A percentile compares a stretch with the other conserved stretches of the same genome.
Conservation (phyloP, 2,329 filamentous ascomycete genomes). For the Fusarium dimerum region DNA sequence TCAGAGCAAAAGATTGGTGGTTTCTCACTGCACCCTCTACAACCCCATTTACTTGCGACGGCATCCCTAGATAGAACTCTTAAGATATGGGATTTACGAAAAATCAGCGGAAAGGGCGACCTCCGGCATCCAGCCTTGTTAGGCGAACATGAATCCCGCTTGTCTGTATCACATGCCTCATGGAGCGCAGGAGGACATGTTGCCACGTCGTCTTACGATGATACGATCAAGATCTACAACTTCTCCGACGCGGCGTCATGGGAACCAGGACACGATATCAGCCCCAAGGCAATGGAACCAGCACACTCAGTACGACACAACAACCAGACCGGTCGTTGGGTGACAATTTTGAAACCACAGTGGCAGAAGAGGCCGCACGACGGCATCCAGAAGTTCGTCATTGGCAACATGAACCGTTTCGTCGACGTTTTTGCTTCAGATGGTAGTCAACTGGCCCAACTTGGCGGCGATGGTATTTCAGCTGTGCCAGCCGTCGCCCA, state of each 20-base stretch:
- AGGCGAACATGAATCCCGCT: conserved; percentile 76
- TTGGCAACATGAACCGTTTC: conserved; percentile 97
- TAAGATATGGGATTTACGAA: conserved; percentile 90
- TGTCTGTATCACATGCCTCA: conserved; percentile 90
- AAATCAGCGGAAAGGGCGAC: conserved; percentile 66
- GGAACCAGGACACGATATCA: conserved; percentile 59
- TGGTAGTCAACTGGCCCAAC: conserved; percentile 84
- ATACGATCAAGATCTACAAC: conserved; percentile 90
- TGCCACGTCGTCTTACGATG: conserved; percentile 91
- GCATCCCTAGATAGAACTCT: conserved; percentile 87
- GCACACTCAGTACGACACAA: conserved; percentile 75
- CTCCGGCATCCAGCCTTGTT: conserved; percentile 66
- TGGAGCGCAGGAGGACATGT: conserved; percentile 85
- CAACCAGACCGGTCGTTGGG: conserved; percentile 94
- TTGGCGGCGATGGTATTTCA: conserved; percentile 86
- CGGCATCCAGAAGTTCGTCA: conserved; percentile 81
- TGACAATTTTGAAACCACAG: conserved; percentile 78
- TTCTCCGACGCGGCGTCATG: conserved; percentile 64
- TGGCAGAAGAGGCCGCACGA: conserved; percentile 84
- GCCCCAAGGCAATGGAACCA: conserved; percentile 67
- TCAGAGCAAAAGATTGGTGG: conserved; percentile 95
- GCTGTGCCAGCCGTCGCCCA: conserved; percentile 92
- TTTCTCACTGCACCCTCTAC: conserved; percentile 78
- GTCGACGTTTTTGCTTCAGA: conserved; percentile 84
- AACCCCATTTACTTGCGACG: conserved; percentile 82